Conservation (phyloP, 345 rosid genomes). For the Eucalyptus dawsonii region DNA sequence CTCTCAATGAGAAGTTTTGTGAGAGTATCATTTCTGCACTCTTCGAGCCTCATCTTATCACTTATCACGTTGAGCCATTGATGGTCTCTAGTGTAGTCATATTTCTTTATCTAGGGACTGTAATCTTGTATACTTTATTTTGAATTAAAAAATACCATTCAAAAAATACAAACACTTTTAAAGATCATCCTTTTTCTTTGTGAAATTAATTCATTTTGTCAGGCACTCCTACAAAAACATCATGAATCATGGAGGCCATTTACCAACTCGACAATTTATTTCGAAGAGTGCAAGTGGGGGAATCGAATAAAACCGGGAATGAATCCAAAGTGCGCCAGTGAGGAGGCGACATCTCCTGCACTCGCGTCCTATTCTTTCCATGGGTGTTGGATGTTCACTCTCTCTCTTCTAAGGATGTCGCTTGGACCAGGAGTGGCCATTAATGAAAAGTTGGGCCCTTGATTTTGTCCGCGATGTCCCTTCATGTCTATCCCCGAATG, state of each 20-base stretch:
- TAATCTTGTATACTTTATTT: neutral
- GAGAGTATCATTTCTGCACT: neutral
- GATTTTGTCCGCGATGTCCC: neutral
- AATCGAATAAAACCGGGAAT: neutral
- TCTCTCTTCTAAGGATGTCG: neutral
- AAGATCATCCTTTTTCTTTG: neutral
- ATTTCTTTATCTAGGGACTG: neutral
- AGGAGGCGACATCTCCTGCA: neutral
- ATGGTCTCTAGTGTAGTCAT: neutral
- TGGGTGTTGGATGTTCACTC: neutral
- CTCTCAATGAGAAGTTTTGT: neutral
- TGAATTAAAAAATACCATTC: neutral
- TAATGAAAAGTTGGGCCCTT: neutral
- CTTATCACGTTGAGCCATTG: neutral
- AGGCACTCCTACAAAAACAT: neutral
- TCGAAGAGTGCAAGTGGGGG: neutral
- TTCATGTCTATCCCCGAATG: neutral
- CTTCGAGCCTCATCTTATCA: neutral
- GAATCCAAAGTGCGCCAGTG: neutral
- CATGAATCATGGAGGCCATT: neutral
- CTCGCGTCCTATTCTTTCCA: neutral
- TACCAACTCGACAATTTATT: neutral
- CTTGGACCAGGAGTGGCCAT: neutral
- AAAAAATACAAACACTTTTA: neutral
- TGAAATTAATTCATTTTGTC: neutral